Percentiles rank a stretch among this genome's conserved stretches.
These are phyloP conservation scores for Nitzschia sp. DNA, from an alignment of 108 stramenopile species.

Conservation along the genomic window DNA sequence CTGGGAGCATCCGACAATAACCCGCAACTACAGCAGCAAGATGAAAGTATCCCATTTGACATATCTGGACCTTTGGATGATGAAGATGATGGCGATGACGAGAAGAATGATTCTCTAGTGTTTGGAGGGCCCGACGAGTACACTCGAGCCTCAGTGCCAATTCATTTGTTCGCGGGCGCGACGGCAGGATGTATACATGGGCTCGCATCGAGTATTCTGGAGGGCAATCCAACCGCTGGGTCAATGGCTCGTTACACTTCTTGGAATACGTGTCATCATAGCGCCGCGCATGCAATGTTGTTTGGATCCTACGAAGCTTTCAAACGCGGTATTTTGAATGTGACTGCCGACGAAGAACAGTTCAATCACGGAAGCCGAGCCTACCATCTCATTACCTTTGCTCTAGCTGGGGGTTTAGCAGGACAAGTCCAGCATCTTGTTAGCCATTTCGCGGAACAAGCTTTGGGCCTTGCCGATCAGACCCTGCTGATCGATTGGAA, in stretches of 20 bases:
- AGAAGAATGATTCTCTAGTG: background rate
- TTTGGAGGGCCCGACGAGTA: conserved; percentile 30
- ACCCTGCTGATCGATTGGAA: background rate
- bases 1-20: background rate
- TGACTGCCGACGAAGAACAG: background rate
- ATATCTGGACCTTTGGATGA: background rate
- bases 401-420: conserved; percentile 63
- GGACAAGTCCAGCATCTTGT: conserved; percentile 63
- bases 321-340: conserved; percentile 40
- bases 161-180: conserved; percentile 55
- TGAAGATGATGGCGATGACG: conserved; percentile 21
- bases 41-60: background rate
- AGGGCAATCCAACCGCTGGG: conserved; percentile 21
- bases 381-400: conserved; percentile 28
- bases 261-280: conserved; percentile 47
- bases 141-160: conserved; percentile 38
- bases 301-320: conserved; percentile 71
- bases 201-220: conserved; percentile 20
- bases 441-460: conserved; percentile 57
- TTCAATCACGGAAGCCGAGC: background rate
- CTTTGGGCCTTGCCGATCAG: conserved; percentile 15
- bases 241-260: background rate
- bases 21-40: background rate
- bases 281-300: conserved; percentile 57
- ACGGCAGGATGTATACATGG: conserved; percentile 53